phyloP scores from a whole-genome alignment of 495 filamentous ascomycete species.

The Aspergillus cavernicola region DNA sequence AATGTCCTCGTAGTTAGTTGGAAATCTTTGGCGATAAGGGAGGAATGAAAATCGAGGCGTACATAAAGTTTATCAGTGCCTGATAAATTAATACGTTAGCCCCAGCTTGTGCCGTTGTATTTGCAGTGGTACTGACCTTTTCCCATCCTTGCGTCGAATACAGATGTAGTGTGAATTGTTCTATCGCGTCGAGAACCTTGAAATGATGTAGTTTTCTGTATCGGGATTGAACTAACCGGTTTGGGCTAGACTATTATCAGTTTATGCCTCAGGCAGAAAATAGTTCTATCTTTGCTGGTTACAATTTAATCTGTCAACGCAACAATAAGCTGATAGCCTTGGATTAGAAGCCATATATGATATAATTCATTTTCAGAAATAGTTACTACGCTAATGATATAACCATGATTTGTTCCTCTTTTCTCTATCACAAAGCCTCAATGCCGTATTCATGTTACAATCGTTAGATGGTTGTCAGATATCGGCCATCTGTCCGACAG shows the following conservation, averaged over 20 bases:
- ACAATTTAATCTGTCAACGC: too few species aligned
- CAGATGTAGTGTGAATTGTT: neutral
- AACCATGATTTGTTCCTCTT: neutral
- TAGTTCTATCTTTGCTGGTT: too few species aligned
- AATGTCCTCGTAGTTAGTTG: slow-evolving; percentile 11
- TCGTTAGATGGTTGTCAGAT: slow-evolving; percentile 5
- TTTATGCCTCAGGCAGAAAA: slow-evolving; percentile 1
- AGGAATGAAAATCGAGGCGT: slow-evolving; percentile 23
- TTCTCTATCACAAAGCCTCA: slow-evolving; percentile 11
- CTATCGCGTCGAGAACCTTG: neutral
- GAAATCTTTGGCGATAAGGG: neutral
- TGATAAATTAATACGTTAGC: slow-evolving; percentile 25
- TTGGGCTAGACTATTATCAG: too few species aligned
- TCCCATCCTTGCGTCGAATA: slow-evolving; percentile 44
- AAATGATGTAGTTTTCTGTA: neutral
- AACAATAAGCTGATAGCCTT: too few species aligned
- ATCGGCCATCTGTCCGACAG: neutral
- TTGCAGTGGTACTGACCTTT: slow-evolving; percentile 44
- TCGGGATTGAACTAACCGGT: too few species aligned
- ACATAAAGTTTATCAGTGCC: slow-evolving; percentile 76
- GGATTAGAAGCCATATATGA: too few species aligned
- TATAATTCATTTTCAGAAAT: too few species aligned
- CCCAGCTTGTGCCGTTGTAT: too few species aligned
- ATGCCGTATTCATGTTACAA: neutral
- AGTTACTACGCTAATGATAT: neutral